phyloP scores from a whole-genome alignment of 1,284 basidiomycete genomes.

The Vanrija sp. region DNA sequence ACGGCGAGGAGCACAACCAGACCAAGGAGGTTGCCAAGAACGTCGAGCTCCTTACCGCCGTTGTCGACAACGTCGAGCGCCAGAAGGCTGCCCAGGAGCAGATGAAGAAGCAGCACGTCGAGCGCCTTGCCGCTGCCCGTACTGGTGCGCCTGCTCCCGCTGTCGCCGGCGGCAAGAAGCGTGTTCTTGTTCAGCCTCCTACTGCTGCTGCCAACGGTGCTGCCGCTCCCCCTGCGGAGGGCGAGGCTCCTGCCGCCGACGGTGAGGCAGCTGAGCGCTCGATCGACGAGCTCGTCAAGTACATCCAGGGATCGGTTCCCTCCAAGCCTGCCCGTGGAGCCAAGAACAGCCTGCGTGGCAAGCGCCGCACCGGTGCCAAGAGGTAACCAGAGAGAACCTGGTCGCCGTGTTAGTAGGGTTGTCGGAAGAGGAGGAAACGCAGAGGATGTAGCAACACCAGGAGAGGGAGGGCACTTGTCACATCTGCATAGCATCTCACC shows the following conservation, averaged over 20 bases:
- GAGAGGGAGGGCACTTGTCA: background rate
- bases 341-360: constrained; percentile 47
- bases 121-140: constrained; percentile 35
- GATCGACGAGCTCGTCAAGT: constrained; percentile 51
- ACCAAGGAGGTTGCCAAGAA: constrained; percentile 51
- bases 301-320: constrained; percentile 43
- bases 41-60: constrained; percentile 46
- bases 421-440: background rate
- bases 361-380: constrained; percentile 48
- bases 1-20: constrained; percentile 48
- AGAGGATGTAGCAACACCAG: background rate
- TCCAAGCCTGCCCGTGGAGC: constrained; percentile 25
- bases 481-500: constrained; percentile 13
- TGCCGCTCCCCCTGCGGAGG: constrained; percentile 6
- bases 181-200: constrained; percentile 4
- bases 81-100: constrained; percentile 42
- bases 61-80: constrained; percentile 45
- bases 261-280: constrained; percentile 11
- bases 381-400: constrained; percentile 2
- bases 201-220: constrained; percentile 11
- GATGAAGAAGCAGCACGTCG: constrained; percentile 36
- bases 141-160: constrained; percentile 9
- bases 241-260: constrained; percentile 10
- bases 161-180: constrained; percentile 6
- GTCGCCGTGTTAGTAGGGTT: background rate